A percentile compares a stretch with the other conserved stretches of the same genome.
phyloP scores from a whole-genome alignment of 805 yeast genomes.

The Brettanomyces anomalus region DNA sequence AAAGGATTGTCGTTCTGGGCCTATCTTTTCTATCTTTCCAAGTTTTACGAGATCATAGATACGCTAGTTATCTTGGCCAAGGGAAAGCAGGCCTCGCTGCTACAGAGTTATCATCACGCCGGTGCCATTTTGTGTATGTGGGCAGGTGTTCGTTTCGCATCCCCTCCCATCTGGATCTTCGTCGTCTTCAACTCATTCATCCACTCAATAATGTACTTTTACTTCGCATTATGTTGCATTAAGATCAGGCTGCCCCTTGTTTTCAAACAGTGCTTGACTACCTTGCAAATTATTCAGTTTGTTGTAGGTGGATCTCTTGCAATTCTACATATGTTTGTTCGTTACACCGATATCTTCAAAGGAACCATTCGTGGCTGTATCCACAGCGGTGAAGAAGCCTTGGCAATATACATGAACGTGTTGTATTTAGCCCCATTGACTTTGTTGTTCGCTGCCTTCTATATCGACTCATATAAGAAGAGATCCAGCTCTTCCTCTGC shows the following conservation, averaged over 20 bases:
- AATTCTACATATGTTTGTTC: slow-evolving; percentile 52
- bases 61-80: slow-evolving; percentile 58
- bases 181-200: slow-evolving; percentile 74
- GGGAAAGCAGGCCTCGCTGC: slow-evolving; percentile 55
- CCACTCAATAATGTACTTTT: slow-evolving; percentile 67
- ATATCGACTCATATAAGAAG: slow-evolving; percentile 45
- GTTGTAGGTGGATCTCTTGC: slow-evolving; percentile 62
- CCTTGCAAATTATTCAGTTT: slow-evolving; percentile 63
- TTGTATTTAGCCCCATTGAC: slow-evolving; percentile 61
- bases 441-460: slow-evolving; percentile 54
- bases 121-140: slow-evolving; percentile 80
- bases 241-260: slow-evolving; percentile 47
- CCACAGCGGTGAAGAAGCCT: slow-evolving; percentile 47
- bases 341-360: slow-evolving; percentile 41
- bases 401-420: slow-evolving; percentile 55
- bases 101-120: slow-evolving; percentile 70
- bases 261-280: slow-evolving; percentile 51
- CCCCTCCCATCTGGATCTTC: slow-evolving; percentile 76
- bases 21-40: slow-evolving; percentile 59
- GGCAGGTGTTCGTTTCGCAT: slow-evolving; percentile 61
- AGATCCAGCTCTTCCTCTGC: slow-evolving; percentile 6
- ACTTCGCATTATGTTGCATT: slow-evolving; percentile 53
- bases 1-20: slow-evolving; percentile 49
- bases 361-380: slow-evolving; percentile 41
- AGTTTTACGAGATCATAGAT: slow-evolving; percentile 65